Base-by-base conservation (phyloP, 2,329 filamentous ascomycete genomes). In the Phyllosticta citribraziliensis region DNA sequence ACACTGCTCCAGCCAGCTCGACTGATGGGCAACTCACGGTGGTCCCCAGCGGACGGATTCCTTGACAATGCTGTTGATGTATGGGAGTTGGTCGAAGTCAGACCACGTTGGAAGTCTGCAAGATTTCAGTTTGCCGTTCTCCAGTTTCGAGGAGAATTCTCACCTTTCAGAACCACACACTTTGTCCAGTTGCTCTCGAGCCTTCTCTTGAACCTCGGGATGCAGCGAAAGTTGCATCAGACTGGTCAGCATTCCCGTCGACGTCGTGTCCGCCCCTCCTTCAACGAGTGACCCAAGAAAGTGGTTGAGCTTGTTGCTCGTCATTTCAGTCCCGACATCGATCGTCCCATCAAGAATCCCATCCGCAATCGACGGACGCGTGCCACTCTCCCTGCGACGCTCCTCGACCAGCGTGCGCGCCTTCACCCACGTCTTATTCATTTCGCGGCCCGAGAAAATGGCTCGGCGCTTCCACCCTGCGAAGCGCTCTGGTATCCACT, bases 261-360 rank as follows among this genome's bases (percentile, higher is more conserved):
- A 69, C 11, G 72, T 68, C 0, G 75, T 76, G 50, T 75, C 73
- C 1, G 70, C 68, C 1, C 74, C 74, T 24, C 69, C 74, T 63
- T 75, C 72, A 55, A 72, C 71, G 61, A 72, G 56, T 3, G 68
- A 66, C 25, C 69, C 70, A 33, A 67, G 68, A 11, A 78, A 67
- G 64, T 78, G 77, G 62, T 72, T 70, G 5, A 76, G 65, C 47
- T 74, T 33, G 25, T 33, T n/a, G 9, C 22, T 53, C 6, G 33
- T 54, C 14, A 56, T 64, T 19, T 63, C 55, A 14, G 54, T 51
- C 56, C 67, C 65, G 10, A 57, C 51, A 22, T 65, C 62, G 3
- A 63, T 62, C 17, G 63, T 55, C 1, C 57, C 62, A 22, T 50
- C 33, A 3, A 64, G 33, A 2, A 67, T 40, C 8, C 56, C 50